These are phyloP conservation scores for Pedinophyceae sp. DNA, from an alignment of 139 green algal species.

Conservation along the genomic window DNA sequence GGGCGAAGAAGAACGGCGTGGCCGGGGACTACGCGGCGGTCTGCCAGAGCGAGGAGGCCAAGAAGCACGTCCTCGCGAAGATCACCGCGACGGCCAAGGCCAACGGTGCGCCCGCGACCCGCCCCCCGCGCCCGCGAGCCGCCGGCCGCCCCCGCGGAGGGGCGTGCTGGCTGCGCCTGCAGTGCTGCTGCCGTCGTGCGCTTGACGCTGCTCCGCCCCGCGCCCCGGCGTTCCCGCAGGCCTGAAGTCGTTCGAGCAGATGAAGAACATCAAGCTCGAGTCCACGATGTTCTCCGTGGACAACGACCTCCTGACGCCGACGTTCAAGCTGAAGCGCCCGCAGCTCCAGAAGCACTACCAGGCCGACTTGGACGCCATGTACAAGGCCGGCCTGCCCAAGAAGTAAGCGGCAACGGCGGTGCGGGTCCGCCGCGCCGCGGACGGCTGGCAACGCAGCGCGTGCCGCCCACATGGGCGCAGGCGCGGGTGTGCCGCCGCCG, in stretches of 20 bases:
- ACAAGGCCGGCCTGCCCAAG: too few species aligned
- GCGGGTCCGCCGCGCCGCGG: too few species aligned
- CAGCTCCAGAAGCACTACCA: conserved; percentile 56
- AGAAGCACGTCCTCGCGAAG: conserved; percentile 3
- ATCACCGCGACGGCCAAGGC: conserved; percentile 1
- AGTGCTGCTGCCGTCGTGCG: too few species aligned
- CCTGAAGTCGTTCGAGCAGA: conserved; percentile 87
- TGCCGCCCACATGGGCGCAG: too few species aligned
- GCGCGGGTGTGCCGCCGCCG: too few species aligned
- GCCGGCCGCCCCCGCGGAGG: too few species aligned
- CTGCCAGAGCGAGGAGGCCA: conserved; percentile 5
- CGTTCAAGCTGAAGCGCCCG: conserved; percentile 83
- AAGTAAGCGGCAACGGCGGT: too few species aligned
- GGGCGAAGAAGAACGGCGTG: conserved; percentile 35
- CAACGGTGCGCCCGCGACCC: conserved; percentile 1
- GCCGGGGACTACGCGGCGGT: conserved; percentile 10
- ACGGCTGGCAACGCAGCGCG: too few species aligned
- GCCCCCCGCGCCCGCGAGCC: too few species aligned
- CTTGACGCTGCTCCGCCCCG: too few species aligned
- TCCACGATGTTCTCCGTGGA: conserved; percentile 29
- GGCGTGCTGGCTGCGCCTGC: too few species aligned
- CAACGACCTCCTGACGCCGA: conserved; percentile 73
- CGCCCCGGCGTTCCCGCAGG: too few species aligned
- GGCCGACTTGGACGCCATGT: conserved; percentile 40
- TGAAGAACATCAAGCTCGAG: conserved; percentile 7